Evolutionary conservation across 129 eudicot species (phyloP), one percentile per base, ranked within the genome.

Genomic region (Smallanthus sonchifolius): DNA sequence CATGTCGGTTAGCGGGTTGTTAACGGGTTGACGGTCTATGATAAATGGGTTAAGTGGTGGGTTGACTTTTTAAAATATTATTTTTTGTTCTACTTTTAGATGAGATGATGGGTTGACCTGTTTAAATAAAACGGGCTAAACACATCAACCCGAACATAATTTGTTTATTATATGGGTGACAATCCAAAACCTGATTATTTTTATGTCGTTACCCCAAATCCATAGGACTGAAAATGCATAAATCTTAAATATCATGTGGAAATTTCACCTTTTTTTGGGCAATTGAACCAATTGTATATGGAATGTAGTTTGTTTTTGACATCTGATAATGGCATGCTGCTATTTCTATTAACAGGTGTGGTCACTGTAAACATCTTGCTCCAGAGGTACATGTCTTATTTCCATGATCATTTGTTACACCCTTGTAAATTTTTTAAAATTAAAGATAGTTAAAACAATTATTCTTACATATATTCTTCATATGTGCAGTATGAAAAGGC

Each of bases 341-440:
- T 40, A 16, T 64, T 32, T 63, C 4, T 49, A 15, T 60, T 72
- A n/a, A 67, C 81, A 92, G 97, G 96, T 92, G 97, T 70, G 96
- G 96, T 3, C 96, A 86, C 61, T 92, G 97, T 81, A 77, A 89
- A 77, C 66, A 55, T 17, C 96, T 92, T 10, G 96, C 97, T 60
- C 97, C 96, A 2, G 97, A 92, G 97, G 97, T 92, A 82, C 39
- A 13, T 61, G 4, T 75, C 28, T 47, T 9, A 7, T 47, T 49
- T 34, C 6, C 24, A 7, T 35, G 6, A 35, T 9, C 55, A 9
- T 51, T 5, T 60, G 42, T 32, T 13, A 30, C 65, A 57, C 6
- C 35, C 4, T 56, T 28, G 63, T 56, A 56, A 8, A 1, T 13
- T 62, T 0, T 14, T 0, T 6, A 6, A 20, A 62, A 34, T 36